These are phyloP conservation scores for Paecilomyces sp. DNA, from an alignment of 2,329 filamentous ascomycete genomes.

Conservation along the genomic window DNA sequence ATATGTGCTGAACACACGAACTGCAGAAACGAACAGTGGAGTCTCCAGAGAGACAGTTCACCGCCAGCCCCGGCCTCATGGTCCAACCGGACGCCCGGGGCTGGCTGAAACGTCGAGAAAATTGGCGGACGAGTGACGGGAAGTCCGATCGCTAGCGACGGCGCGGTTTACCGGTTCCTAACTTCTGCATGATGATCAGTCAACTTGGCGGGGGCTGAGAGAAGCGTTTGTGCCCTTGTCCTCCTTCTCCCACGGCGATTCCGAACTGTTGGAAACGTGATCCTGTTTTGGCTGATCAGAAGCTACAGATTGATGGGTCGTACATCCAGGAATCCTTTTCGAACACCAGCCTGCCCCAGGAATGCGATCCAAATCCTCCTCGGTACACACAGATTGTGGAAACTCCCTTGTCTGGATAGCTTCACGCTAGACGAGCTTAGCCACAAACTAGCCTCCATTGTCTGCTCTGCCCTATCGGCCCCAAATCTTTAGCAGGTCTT, in stretches of 20 bases:
- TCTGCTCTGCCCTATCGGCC: background rate
- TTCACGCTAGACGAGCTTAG: background rate
- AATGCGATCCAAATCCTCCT: background rate
- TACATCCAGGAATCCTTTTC: background rate
- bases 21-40: conserved; percentile 2
- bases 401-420: background rate
- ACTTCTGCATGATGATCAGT: background rate
- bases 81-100: background rate
- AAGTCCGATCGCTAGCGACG: background rate
- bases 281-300: background rate
- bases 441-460: background rate
- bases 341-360: background rate
- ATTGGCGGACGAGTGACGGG: background rate
- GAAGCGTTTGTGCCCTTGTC: background rate
- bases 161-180: background rate
- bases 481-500: background rate
- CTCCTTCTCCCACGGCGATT: background rate
- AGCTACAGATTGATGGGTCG: background rate
- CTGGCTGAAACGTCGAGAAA: background rate
- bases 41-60: background rate
- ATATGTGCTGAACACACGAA: background rate
- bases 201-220: background rate
- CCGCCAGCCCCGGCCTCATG: background rate
- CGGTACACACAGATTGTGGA: background rate
- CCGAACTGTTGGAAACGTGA: background rate